Evolutionary conservation across 1,284 basidiomycete genomes (phyloP), one percentile per base, ranked within the genome.

Genomic region (Neonothopanus nambi): DNA sequence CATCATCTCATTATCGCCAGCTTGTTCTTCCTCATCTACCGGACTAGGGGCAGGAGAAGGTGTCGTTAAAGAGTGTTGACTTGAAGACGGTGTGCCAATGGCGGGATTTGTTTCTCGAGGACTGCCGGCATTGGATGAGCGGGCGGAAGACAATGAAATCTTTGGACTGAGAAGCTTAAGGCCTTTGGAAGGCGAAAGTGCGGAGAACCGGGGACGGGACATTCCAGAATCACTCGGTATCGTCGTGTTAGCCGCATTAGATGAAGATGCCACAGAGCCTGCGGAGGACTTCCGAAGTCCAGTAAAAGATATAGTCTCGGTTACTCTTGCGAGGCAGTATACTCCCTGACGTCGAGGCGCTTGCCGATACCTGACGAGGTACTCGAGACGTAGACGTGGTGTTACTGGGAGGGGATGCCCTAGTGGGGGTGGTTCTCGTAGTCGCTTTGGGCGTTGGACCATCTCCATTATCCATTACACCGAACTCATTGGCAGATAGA

Each of bases 1-100:
- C 64, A 91, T 75, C 96, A 99, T 99, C 74, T 99, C 97, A 58
- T 95, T 93, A 65, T 99, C 97, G 18, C 92, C 97, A 12, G 89
- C 71, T 1, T 88, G 57, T 70, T 98, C 95, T 60, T 99, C 97
- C 58, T 99, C 96, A 59, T 95, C 93, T 0, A 89, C 76, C 2
- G 80, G 73, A 59, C 80, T 86, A 20, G 82, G 87, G 5, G 79
- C 81, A 3, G 89, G 89, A 8, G 90, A 92, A n/a, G 89, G 89
- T 2, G 90, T 91, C 5, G 87, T 89, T 23, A 89, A 66, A 9
- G 88, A 89, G 59, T 89, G 87, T 23, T 86, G 77, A 61, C 86
- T 87, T 17, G 87, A 82, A 18, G 86, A 85, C 3, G 90, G 87
- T 1, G 89, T 87, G 4, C 71, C 73, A 49, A 79, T 75, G 33